Evolutionary conservation across 495 filamentous ascomycete genomes (phyloP).

Genomic region (Hypoxylon subgilvum): DNA sequence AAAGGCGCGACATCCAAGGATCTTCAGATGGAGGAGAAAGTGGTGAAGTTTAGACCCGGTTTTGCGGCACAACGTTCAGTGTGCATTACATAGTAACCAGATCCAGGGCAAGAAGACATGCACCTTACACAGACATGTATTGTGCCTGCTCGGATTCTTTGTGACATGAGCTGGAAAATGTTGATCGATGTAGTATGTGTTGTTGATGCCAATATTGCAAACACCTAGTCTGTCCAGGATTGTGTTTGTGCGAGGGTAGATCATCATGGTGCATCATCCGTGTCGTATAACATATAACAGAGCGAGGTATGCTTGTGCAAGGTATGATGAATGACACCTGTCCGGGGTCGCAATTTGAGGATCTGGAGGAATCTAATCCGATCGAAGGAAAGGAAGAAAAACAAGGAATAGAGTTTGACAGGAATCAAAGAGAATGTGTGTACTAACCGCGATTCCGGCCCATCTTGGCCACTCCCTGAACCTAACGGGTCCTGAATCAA

Average conservation of each 20-base stretch:
- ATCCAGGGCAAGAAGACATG: not conserved
- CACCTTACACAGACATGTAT: no score
- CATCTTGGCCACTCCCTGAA: constrained; percentile 35
- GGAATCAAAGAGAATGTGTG: constrained; percentile 10
- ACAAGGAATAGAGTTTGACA: not conserved
- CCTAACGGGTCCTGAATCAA: constrained; percentile 13
- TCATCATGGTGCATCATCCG: constrained; percentile 5
- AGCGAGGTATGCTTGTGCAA: constrained; percentile 32
- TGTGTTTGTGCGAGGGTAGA: constrained; percentile 5
- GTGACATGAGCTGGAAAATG: constrained; percentile 6
- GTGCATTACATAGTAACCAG: constrained; percentile 14
- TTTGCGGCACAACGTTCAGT: constrained; percentile 31
- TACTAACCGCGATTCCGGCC: constrained; percentile 59
- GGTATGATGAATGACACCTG: constrained; percentile 27
- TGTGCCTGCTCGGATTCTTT: constrained; percentile 10
- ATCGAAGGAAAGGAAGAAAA: not conserved
- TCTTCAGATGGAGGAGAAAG: no score
- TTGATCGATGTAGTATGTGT: constrained; percentile 10
- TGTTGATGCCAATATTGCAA: constrained; percentile 21
- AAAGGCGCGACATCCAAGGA: no score
- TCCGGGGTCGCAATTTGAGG: constrained; percentile 13
- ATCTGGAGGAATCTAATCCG: not conserved
- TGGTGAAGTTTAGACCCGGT: constrained; percentile 14
- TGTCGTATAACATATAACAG: constrained; percentile 16
- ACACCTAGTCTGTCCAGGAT: constrained; percentile 8